Evolutionary conservation across 805 yeast genomes (phyloP).

Genomic region (Starmera quercuum): DNA sequence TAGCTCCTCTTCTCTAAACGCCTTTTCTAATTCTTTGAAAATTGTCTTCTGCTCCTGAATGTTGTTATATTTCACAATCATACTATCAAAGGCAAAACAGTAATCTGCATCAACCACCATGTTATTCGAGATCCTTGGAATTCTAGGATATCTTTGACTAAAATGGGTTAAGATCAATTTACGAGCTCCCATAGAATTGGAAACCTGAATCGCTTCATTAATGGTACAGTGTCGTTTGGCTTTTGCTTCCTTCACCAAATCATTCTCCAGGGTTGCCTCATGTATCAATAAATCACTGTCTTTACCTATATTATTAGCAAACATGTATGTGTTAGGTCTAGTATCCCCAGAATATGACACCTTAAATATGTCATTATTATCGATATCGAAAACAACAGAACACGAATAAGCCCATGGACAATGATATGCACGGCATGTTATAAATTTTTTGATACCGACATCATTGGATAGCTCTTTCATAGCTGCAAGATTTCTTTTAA

Average conservation of each 20-base stretch:
- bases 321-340: conserved; percentile 59
- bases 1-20: conserved; percentile 24
- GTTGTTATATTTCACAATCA: conserved; percentile 40
- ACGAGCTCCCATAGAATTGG: conserved; percentile 62
- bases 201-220: conserved; percentile 73
- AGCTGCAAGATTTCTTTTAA: conserved; percentile 15
- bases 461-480: conserved; percentile 32
- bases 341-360: conserved; percentile 94
- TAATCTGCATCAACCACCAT: conserved; percentile 23
- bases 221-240: conserved; percentile 83
- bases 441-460: conserved; percentile 35
- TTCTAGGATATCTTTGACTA: conserved; percentile 76
- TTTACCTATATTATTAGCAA: conserved; percentile 55
- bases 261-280: conserved; percentile 89
- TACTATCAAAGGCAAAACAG: conserved; percentile 61
- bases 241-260: conserved; percentile 66
- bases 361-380: conserved; percentile 37
- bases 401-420: conserved; percentile 78
- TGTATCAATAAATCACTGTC: conserved; percentile 74
- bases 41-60: conserved; percentile 29
- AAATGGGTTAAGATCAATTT: conserved; percentile 82
- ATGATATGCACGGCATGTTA: conserved; percentile 74
- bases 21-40: conserved; percentile 20
- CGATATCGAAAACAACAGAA: conserved; percentile 38
- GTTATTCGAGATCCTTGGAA: conserved; percentile 31